A percentile compares a stretch with the other conserved stretches of the same genome.
Conservation (phyloP, 345 rosid species). For the Salix purpurea region DNA sequence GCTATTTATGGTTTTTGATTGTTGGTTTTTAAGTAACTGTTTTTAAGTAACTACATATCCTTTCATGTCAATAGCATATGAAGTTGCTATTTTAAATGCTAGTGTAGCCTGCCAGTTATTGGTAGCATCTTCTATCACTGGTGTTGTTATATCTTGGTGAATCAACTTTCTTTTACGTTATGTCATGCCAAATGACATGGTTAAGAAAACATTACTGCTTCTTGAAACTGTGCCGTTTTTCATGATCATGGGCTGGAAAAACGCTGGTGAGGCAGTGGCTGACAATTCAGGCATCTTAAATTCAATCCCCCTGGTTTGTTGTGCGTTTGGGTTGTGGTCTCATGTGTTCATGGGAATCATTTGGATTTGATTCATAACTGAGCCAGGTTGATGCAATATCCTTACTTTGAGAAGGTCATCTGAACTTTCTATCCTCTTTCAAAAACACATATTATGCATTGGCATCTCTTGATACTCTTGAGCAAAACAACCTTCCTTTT, state of each 20-base stretch:
- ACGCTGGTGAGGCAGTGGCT: background rate
- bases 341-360: background rate
- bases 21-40: background rate
- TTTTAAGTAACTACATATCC: no score
- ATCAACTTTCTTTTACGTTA: background rate
- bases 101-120: background rate
- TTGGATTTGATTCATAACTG: background rate
- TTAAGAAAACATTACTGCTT: background rate
- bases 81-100: background rate
- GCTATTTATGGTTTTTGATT: background rate
- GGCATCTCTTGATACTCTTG: background rate
- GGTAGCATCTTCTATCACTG: background rate
- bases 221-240: background rate
- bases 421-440: background rate
- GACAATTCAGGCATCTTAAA: background rate
- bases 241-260: background rate
- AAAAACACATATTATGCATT: background rate
- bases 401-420: background rate
- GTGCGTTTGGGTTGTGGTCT: background rate
- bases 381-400: background rate
- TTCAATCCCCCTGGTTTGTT: background rate
- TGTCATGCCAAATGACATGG: background rate
- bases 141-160: background rate
- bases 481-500: background rate
- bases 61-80: no score